These are phyloP conservation scores for Aureobasidium sp. DNA, from an alignment of 2,329 filamentous ascomycete species.

Conservation along the genomic window DNA sequence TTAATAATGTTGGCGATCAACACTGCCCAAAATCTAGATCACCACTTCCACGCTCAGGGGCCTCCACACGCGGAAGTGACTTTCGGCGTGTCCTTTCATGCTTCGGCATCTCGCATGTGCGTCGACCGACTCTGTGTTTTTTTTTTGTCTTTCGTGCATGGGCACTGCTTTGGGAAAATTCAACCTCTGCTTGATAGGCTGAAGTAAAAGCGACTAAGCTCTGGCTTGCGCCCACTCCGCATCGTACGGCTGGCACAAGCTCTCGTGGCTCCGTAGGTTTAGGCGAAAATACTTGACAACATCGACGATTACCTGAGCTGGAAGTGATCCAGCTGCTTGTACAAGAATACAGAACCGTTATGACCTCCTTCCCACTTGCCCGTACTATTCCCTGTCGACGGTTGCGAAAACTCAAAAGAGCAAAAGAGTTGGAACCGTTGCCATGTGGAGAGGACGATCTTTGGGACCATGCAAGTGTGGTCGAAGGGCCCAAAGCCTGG, in stretches of 20 bases:
- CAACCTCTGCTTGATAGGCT: slow-evolving; percentile 7
- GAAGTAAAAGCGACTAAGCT: background rate
- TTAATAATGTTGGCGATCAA: background rate
- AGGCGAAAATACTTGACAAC: background rate
- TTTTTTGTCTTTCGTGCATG: background rate
- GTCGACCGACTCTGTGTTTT: slow-evolving; percentile 2
- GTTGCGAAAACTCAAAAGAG: background rate
- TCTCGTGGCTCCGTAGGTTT: background rate
- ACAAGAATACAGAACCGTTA: background rate
- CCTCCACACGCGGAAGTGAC: slow-evolving; percentile 5
- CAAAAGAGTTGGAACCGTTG: background rate
- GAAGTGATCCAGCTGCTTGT: background rate
- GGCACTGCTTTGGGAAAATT: background rate
- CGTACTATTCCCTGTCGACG: background rate
- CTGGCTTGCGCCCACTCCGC: background rate
- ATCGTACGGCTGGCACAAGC: background rate
- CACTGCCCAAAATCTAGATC: slow-evolving; percentile 1
- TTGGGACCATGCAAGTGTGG: background rate
- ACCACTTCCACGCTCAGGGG: background rate
- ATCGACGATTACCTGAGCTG: background rate
- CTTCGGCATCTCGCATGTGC: slow-evolving; percentile 9
- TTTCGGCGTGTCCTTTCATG: background rate
- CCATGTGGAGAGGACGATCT: background rate
- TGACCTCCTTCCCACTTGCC: background rate
- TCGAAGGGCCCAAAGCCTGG: background rate